A percentile compares a stretch with the other conserved stretches of the same genome.
These are phyloP conservation scores for Russula lepida DNA, from an alignment of 768 basidiomycete species.

Conservation along the genomic window DNA sequence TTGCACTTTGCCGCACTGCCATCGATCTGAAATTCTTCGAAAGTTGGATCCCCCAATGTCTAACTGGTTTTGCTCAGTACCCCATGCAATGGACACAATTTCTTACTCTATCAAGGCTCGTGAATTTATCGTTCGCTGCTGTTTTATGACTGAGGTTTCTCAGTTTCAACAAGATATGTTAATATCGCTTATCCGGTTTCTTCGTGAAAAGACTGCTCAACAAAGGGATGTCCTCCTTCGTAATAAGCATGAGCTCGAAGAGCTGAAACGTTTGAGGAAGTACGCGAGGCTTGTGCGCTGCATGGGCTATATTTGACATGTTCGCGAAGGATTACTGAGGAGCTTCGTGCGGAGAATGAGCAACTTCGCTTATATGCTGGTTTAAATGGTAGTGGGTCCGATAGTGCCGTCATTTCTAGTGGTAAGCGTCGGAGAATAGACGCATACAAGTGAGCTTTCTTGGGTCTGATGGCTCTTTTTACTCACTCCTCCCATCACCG, in stretches of 20 bases:
- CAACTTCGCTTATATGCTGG: constrained; percentile 34
- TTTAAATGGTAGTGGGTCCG: constrained; percentile 31
- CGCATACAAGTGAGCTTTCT: constrained; percentile 33
- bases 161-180: constrained; percentile 79
- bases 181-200: constrained; percentile 56
- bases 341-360: constrained; percentile 41
- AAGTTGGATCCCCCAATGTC: constrained; percentile 80
- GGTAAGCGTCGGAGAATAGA: constrained; percentile 57
- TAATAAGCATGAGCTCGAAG: constrained; percentile 41
- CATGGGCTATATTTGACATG: constrained; percentile 8
- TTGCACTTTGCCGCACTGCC: not conserved
- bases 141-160: not conserved
- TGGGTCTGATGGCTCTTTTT: not conserved
- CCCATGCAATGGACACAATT: constrained; percentile 51
- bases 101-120: constrained; percentile 61
- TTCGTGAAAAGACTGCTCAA: constrained; percentile 50
- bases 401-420: constrained; percentile 39
- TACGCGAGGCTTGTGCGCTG: constrained; percentile 9
- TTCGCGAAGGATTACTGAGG: constrained; percentile 39
- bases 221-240: constrained; percentile 46
- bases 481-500: not conserved
- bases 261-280: constrained; percentile 48
- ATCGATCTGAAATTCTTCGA: not conserved
- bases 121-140: not conserved
- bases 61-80: constrained; percentile 66